Evolutionary conservation across 768 basidiomycete species (phyloP).

Genomic region (Clitopilus hobsonii): DNA sequence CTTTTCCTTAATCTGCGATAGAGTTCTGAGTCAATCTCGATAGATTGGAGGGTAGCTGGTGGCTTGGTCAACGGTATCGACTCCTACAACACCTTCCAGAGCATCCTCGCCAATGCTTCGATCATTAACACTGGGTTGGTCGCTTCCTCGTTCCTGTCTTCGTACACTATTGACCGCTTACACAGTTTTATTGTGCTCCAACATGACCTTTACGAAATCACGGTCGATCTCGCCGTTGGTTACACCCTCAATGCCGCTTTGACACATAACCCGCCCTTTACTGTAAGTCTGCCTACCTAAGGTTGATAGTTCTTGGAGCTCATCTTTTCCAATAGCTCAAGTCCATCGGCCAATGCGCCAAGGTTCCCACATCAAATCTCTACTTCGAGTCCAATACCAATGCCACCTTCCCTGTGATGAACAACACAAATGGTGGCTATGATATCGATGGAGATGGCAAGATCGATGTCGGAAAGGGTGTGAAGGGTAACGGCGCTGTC

Average conservation of each 20-base stretch:
- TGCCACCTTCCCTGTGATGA: slow-evolving; percentile 52
- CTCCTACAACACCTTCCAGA: slow-evolving; percentile 64
- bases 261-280: slow-evolving; percentile 58
- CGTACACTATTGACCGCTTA: slow-evolving; percentile 2
- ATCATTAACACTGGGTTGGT: slow-evolving; percentile 51
- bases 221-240: slow-evolving; percentile 86
- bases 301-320: neutral
- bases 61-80: slow-evolving; percentile 65
- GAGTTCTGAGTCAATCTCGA: neutral
- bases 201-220: slow-evolving; percentile 81
- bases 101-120: slow-evolving; percentile 68
- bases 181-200: slow-evolving; percentile 81
- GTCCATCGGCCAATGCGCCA: slow-evolving; percentile 76
- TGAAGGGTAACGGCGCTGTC: slow-evolving; percentile 3
- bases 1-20: neutral
- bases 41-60: slow-evolving; percentile 86
- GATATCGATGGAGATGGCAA: slow-evolving; percentile 37
- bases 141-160: neutral
- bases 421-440: slow-evolving; percentile 30
- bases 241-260: slow-evolving; percentile 80
- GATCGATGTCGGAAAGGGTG: slow-evolving; percentile 15
- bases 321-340: slow-evolving; percentile 43
- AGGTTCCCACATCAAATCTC: slow-evolving; percentile 57
- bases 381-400: slow-evolving; percentile 86
- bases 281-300: slow-evolving; percentile 31